These are phyloP conservation scores for Arachnopeziza araneosa DNA, from an alignment of 2,329 filamentous ascomycete genomes.

Conservation along the genomic window DNA sequence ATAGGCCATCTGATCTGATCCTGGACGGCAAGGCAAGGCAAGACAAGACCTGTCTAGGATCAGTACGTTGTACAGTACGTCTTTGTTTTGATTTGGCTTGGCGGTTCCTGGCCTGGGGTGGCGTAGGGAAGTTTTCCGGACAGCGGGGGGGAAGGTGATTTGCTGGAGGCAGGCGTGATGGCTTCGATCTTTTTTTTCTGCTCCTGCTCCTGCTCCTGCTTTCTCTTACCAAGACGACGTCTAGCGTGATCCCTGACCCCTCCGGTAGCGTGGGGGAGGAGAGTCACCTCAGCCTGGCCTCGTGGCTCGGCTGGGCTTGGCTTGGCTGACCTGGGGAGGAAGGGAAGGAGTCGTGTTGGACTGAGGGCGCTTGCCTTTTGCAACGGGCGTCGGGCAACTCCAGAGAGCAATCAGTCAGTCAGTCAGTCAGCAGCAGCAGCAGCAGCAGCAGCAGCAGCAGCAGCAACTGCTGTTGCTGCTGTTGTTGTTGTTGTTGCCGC, in stretches of 20 bases:
- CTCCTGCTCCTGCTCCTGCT: not conserved
- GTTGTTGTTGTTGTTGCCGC: not conserved
- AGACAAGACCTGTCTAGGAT: not conserved
- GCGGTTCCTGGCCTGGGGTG: constrained; percentile 17
- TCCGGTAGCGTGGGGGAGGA: not conserved
- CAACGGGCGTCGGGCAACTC: not conserved
- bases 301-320: not conserved
- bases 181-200: not conserved
- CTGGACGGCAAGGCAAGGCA: not conserved
- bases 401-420: not conserved
- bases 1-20: not conserved
- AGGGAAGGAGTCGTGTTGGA: not conserved
- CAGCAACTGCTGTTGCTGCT: no score
- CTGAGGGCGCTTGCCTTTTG: not conserved
- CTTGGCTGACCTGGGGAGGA: not conserved
- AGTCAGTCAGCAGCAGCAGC: no score
- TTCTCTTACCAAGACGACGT: not conserved
- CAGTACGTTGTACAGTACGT: not conserved
- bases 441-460: no score
- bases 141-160: constrained; percentile 1
- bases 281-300: not conserved
- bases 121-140: constrained; percentile 12
- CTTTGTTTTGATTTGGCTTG: constrained; percentile 13
- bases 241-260: not conserved
- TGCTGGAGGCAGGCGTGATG: constrained; percentile 17